Evolutionary conservation across 257 asterid genomes (phyloP).

Genomic region (Ophiorrhiza pumila): DNA sequence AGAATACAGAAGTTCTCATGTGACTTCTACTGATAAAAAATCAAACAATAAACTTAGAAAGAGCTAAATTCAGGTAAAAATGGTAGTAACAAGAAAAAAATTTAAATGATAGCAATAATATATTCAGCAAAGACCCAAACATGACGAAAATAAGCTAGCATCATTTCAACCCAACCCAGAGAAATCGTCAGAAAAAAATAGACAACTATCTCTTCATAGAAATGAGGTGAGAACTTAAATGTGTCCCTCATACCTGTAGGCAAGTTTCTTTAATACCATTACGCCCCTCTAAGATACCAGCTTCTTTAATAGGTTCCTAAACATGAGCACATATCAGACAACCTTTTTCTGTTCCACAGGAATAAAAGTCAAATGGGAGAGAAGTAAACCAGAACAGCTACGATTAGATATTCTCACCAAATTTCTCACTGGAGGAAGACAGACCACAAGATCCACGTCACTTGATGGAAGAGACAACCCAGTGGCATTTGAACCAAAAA

Average conservation of each 20-base stretch:
- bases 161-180: no score
- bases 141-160: not conserved
- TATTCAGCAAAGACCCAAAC: not conserved
- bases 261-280: conserved; percentile 99
- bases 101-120: not conserved
- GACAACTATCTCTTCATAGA: not conserved
- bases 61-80: not conserved
- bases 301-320: conserved; percentile 99
- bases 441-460: conserved; percentile 96
- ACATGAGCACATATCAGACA: conserved; percentile 21
- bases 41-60: not conserved
- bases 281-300: conserved; percentile 98
- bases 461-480: conserved; percentile 96
- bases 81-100: no score
- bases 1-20: not conserved
- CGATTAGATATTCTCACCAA: conserved; percentile 57
- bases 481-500: conserved; percentile 94
- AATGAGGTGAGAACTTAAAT: not conserved
- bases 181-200: not conserved
- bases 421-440: conserved; percentile 98
- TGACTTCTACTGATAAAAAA: not conserved
- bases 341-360: conserved; percentile 4
- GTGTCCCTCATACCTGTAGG: conserved; percentile 69
- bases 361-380: not conserved
- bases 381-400: not conserved